A percentile compares a stretch with the other conserved stretches of the same genome.
Conservation (phyloP, 2,329 filamentous ascomycete genomes). For the Ophiostoma pallidulum region DNA sequence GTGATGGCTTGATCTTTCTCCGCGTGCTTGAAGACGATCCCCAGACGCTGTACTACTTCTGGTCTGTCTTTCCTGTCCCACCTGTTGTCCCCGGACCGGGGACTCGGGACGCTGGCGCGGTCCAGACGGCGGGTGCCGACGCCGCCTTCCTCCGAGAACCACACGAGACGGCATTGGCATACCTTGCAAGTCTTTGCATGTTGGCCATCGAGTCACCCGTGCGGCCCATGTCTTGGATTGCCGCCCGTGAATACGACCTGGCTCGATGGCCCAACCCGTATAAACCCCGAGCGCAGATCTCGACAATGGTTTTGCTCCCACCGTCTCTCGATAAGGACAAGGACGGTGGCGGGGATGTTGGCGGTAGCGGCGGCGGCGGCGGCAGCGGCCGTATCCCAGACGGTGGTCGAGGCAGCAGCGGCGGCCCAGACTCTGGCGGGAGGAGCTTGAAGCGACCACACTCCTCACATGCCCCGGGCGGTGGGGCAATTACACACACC, state of each 20-base stretch:
- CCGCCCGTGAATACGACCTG: neutral
- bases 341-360: no score
- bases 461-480: no score
- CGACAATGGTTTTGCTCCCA: neutral
- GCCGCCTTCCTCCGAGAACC: neutral
- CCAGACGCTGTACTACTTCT: slow-evolving; percentile 7
- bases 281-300: neutral
- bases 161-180: neutral
- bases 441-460: no score
- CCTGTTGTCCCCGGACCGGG: neutral
- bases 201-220: neutral
- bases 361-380: no score
- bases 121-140: neutral
- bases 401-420: no score
- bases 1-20: slow-evolving; percentile 9
- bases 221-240: slow-evolving; percentile 1
- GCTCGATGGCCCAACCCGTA: slow-evolving; percentile 4
- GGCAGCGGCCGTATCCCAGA: no score
- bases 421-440: no score
- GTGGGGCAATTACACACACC: no score
- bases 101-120: no score
- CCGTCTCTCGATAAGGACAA: no score
- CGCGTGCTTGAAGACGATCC: slow-evolving; percentile 4
- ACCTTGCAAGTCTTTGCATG: no score
- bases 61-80: neutral